Conservation (phyloP, 495 filamentous ascomycete genomes). For the Trypethelium eluteriae region DNA sequence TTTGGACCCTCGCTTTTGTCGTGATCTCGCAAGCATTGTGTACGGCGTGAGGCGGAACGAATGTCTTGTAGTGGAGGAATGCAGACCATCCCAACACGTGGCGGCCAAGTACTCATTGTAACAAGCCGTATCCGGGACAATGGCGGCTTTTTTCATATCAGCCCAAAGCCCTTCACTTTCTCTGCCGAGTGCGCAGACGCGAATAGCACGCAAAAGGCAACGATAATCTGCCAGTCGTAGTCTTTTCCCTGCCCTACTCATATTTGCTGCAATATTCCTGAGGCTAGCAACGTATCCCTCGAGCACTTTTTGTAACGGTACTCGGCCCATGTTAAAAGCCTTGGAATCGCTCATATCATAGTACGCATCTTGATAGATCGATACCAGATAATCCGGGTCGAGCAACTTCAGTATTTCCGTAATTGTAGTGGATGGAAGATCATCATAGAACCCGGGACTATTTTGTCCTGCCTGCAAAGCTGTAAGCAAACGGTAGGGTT, state of each 20-base stretch:
- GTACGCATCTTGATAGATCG: conserved; percentile 20
- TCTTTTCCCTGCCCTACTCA: conserved; percentile 27
- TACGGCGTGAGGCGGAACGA: conserved; percentile 39
- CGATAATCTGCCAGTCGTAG: conserved; percentile 46
- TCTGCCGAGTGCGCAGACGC: conserved; percentile 40
- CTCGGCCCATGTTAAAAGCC: conserved; percentile 17
- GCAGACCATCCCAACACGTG: conserved; percentile 17
- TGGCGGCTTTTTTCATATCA: conserved; percentile 35
- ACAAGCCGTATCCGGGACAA: conserved; percentile 45
- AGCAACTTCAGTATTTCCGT: conserved; percentile 43
- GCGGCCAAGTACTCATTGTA: conserved; percentile 53
- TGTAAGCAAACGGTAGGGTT: conserved; percentile 21
- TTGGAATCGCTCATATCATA: conserved; percentile 25
- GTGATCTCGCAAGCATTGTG: conserved; percentile 17
- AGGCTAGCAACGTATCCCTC: conserved; percentile 40
- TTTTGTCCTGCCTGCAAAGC: conserved; percentile 18
- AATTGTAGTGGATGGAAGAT: conserved; percentile 38
- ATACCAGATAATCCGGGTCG: conserved; percentile 38
- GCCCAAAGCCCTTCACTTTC: conserved; percentile 49
- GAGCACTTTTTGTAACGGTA: conserved; percentile 32
- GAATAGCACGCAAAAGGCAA: conserved; percentile 49
- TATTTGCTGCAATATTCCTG: conserved; percentile 34
- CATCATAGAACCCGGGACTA: conserved; percentile 24
- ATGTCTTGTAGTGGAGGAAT: conserved; percentile 37
- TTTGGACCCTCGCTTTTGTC: neutral